Conservation (phyloP, 257 asterid genomes). For the Thymus mandschuricus region DNA sequence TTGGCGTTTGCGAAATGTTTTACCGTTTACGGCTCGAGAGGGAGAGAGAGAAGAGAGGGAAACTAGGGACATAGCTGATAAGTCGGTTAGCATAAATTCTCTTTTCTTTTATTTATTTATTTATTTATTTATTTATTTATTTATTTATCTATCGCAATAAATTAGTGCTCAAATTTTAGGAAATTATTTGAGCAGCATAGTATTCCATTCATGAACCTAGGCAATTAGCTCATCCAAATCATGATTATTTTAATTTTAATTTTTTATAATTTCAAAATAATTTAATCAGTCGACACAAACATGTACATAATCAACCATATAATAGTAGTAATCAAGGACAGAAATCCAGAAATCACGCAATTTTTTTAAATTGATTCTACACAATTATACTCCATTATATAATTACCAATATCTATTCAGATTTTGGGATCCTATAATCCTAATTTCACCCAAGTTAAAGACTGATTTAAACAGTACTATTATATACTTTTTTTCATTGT, state of each 20-base stretch:
- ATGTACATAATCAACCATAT: too few species aligned
- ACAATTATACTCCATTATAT: neutral
- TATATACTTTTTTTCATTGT: too few species aligned
- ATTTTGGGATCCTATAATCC: conserved; percentile 7
- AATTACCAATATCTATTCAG: neutral
- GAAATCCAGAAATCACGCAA: conserved; percentile 32
- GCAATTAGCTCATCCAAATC: too few species aligned
- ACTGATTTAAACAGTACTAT: neutral
- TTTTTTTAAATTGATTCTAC: neutral
- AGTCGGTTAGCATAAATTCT: neutral
- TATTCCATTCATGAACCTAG: too few species aligned
- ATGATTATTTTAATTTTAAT: too few species aligned
- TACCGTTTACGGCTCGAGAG: conserved; percentile 10
- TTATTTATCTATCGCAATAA: too few species aligned
- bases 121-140: too few species aligned
- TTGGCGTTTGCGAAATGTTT: neutral
- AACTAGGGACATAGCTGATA: conserved; percentile 37
- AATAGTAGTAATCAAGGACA: too few species aligned
- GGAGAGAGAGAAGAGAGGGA: conserved; percentile 52
- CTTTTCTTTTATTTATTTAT: neutral
- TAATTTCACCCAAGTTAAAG: neutral
- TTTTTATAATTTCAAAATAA: too few species aligned
- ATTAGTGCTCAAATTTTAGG: too few species aligned
- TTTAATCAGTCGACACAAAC: too few species aligned
- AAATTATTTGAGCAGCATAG: too few species aligned